Evolutionary conservation across 345 rosid genomes (phyloP).

Genomic region (Noccaea caerulescens): DNA sequence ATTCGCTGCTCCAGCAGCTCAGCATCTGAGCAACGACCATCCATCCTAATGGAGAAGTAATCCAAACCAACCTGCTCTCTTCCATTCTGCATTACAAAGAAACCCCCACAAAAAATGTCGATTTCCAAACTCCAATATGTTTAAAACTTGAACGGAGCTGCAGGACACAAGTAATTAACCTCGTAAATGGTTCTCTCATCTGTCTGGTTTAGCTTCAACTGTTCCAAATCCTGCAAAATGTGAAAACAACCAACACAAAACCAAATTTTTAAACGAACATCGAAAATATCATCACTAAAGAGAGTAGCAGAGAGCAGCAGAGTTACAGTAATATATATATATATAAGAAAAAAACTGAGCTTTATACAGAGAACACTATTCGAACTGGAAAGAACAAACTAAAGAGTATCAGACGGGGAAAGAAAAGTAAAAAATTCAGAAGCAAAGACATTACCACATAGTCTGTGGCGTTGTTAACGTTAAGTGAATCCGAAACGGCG

Average conservation of each 20-base stretch:
- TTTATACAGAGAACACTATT: neutral
- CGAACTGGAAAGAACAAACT: neutral
- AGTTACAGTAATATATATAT: neutral
- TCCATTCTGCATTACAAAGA: conserved; percentile 74
- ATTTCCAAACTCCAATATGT: conserved; percentile 5
- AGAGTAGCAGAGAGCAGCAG: neutral
- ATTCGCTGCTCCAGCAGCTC: conserved; percentile 67
- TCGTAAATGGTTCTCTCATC: conserved; percentile 85
- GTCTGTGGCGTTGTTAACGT: conserved; percentile 56
- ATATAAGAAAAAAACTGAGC: neutral
- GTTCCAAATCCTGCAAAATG: conserved; percentile 61
- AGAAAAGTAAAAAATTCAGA: neutral
- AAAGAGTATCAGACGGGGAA: conserved; percentile 5
- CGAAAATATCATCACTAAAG: neutral
- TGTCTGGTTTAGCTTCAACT: conserved; percentile 61
- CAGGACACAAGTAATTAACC: conserved; percentile 50
- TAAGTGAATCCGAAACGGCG: conserved; percentile 79
- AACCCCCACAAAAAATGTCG: conserved; percentile 26
- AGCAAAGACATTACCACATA: conserved; percentile 52
- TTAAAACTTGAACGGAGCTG: neutral
- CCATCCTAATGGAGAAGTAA: conserved; percentile 60
- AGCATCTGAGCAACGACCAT: conserved; percentile 54
- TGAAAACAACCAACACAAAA: neutral
- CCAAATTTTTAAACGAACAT: neutral
- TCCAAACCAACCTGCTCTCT: conserved; percentile 66